Percentiles rank a stretch among this genome's conserved stretches.
Conservation (phyloP, 208 protist genomes). For the Trypanosoma congolense region DNA sequence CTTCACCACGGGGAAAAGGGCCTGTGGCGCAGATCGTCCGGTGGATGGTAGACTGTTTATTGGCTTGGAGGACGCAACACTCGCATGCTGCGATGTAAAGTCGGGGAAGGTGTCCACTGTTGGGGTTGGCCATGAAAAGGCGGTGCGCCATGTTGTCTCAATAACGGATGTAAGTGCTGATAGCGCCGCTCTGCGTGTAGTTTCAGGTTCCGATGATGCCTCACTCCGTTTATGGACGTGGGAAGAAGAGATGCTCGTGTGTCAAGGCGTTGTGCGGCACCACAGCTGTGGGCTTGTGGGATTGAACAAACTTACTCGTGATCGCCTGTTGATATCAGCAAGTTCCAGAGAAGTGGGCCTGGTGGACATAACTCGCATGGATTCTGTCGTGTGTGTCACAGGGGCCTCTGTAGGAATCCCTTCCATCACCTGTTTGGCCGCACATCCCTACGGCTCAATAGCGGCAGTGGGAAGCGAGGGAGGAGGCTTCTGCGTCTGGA, state of each 20-base stretch:
- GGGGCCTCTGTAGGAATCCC: conserved; percentile 3
- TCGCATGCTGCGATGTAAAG: conserved; percentile 39
- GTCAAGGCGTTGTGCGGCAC: conserved; percentile 19
- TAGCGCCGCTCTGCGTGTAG: conserved; percentile 46
- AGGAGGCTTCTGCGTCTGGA: conserved; percentile 81
- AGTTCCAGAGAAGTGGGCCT: conserved; percentile 10
- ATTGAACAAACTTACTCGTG: conserved; percentile 1
- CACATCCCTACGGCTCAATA: conserved; percentile 67
- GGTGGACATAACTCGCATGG: conserved; percentile 24
- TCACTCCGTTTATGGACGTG: conserved; percentile 96
- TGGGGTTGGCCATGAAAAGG: conserved; percentile 47
- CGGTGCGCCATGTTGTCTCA: conserved; percentile 41
- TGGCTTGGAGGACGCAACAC: conserved; percentile 14
- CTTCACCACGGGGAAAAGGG: conserved; percentile 2
- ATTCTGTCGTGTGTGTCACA: conserved; percentile 8
- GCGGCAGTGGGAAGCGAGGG: conserved; percentile 43
- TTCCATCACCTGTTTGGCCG: conserved; percentile 10
- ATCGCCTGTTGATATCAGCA: conserved; percentile 11
- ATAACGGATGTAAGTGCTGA: background rate
- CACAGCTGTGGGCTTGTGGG: conserved; percentile 18
- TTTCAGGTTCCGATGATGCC: conserved; percentile 96
- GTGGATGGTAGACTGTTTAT: conserved; percentile 22
- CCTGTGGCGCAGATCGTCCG: conserved; percentile 24
- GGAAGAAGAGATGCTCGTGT: conserved; percentile 5
- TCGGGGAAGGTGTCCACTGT: conserved; percentile 18